Percentiles rank a stretch among this genome's conserved stretches.
phyloP scores from a whole-genome alignment of 2,329 filamentous ascomycete genomes.

The Epichloe sp. region DNA sequence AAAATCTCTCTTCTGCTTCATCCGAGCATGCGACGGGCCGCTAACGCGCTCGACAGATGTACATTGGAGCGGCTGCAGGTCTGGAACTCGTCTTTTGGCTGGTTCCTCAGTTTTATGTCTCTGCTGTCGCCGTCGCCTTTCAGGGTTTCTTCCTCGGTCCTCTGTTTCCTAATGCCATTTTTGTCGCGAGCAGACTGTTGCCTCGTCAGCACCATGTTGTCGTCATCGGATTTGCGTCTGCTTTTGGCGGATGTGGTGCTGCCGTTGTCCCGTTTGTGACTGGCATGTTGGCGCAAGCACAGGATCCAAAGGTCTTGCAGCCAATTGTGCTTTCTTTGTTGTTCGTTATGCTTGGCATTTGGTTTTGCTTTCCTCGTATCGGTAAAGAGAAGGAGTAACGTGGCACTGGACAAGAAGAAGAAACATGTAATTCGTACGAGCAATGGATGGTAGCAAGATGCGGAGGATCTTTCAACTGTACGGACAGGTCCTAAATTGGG shows the following conservation, averaged over 20 bases:
- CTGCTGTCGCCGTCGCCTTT: conserved; percentile 49
- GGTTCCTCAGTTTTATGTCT: conserved; percentile 46
- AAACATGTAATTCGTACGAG: too few relatives aligned
- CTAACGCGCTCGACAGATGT: conserved; percentile 40
- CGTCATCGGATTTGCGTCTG: conserved; percentile 60
- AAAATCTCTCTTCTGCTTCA: not conserved
- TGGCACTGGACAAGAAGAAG: too few relatives aligned
- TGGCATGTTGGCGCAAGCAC: conserved; percentile 43
- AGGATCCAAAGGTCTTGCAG: conserved; percentile 35
- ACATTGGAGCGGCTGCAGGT: conserved; percentile 45
- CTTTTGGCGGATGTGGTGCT: conserved; percentile 57
- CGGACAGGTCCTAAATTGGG: too few relatives aligned
- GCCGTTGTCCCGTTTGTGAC: conserved; percentile 46
- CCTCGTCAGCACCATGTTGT: conserved; percentile 58
- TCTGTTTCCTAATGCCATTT: conserved; percentile 57
- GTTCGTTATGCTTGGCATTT: conserved; percentile 19
- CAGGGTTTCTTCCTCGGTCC: conserved; percentile 66
- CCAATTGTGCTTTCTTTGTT: conserved; percentile 35
- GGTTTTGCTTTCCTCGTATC: conserved; percentile 26
- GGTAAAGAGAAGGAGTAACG: conserved; percentile 24
- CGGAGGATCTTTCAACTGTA: too few relatives aligned
- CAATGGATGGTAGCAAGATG: too few relatives aligned
- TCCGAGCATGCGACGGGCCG: not conserved
- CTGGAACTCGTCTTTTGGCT: conserved; percentile 46
- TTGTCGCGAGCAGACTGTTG: conserved; percentile 56